Evolutionary conservation across 1,284 basidiomycete species (phyloP), one percentile per base, ranked within the genome.

Genomic region (Blastosporella zonata): DNA sequence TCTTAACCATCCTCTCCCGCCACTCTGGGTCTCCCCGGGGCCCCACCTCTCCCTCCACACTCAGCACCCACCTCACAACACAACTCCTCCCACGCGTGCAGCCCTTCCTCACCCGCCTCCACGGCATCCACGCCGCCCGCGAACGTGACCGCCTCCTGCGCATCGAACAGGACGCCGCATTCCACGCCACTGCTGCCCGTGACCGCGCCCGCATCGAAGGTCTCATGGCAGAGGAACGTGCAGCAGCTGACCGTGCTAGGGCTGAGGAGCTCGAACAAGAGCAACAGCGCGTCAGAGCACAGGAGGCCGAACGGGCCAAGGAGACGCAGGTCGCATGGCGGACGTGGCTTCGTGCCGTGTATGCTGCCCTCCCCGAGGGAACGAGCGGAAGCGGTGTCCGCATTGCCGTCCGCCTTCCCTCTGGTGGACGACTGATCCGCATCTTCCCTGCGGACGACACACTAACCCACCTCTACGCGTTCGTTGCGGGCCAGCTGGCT

Each of bases 1-100:
- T 75, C 2, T 72, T 96, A 17, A 88, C 88, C 2, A 78, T 96
- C 27, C 76, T 97, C 15, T 90, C 91, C 0, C 84, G 91, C 0
- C 84, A 95, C 57, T 79, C 90, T 60, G 91, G 90, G n/a, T 13
- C 9, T 62, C 69, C n/a, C 50, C 31, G 12, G 63, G 59, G 2
- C 65, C n/a, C 80, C 0, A 90, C 89, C 0, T 82, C 88, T 1
- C 73, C 90, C 0, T 64, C 75, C 3, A 72, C 77, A 0, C 77
- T 96, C 20, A 64, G 78, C 4, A 70, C 78, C 5, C 86, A 92
- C 57, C 75, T 96, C 2, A 74, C 76, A 17, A 75, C 75, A 18
- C 77, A 82, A 27, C 75, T 97, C 40, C 68, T 96, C 0, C 93
- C 93, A 0, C 88, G 93, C 21, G 84, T 91, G 1, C 70, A 64